phyloP scores from a whole-genome alignment of 2,329 filamentous ascomycete genomes.

The Lojkania enalia region DNA sequence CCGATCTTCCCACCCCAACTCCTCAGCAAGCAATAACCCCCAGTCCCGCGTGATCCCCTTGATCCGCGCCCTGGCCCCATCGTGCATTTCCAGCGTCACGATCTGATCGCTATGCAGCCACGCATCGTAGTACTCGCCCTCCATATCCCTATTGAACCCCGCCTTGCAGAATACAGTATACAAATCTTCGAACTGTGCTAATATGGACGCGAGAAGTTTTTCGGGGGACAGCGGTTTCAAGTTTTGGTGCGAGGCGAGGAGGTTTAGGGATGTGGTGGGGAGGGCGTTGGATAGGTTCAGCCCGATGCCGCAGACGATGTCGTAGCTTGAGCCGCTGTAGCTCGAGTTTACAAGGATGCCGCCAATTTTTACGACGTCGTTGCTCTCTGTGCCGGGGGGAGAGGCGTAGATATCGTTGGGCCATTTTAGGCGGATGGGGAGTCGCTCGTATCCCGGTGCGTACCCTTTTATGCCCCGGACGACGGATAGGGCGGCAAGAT shows the following conservation, averaged over 20 bases:
- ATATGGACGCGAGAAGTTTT: slow-evolving; percentile 76
- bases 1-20: slow-evolving; percentile 72
- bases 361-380: slow-evolving; percentile 80
- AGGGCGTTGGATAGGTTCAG: slow-evolving; percentile 82
- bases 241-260: slow-evolving; percentile 58
- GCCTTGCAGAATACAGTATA: slow-evolving; percentile 74
- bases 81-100: slow-evolving; percentile 78
- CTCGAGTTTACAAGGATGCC: slow-evolving; percentile 90
- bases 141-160: slow-evolving; percentile 75
- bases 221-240: slow-evolving; percentile 69
- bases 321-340: slow-evolving; percentile 76
- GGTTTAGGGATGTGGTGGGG: slow-evolving; percentile 85
- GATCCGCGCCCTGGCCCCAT: slow-evolving; percentile 73
- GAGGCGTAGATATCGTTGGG: slow-evolving; percentile 79
- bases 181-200: slow-evolving; percentile 75
- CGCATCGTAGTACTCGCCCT: slow-evolving; percentile 63
- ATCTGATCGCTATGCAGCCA: slow-evolving; percentile 77
- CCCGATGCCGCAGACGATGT: slow-evolving; percentile 79
- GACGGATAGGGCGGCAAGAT: slow-evolving; percentile 85
- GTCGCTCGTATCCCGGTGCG: slow-evolving; percentile 69
- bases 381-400: slow-evolving; percentile 55
- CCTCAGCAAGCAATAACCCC: slow-evolving; percentile 83
- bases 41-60: slow-evolving; percentile 90
- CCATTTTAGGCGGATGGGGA: slow-evolving; percentile 92
- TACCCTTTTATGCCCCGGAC: slow-evolving; percentile 83